Base-by-base conservation (phyloP, 1,284 basidiomycete genomes). In the Rhodotorula sp. region DNA sequence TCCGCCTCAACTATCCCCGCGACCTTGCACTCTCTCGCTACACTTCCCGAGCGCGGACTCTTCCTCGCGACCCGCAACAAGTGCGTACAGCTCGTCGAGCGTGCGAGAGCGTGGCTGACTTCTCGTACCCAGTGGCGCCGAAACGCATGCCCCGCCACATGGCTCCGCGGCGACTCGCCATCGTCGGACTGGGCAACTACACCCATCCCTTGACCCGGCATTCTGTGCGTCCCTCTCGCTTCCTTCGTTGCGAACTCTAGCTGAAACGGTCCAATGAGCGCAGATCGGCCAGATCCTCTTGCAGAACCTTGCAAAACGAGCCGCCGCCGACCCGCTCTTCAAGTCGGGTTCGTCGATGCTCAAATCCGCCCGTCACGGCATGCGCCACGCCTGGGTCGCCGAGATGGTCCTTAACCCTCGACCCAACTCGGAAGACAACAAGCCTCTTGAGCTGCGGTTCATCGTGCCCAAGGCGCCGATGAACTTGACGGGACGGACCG, bases 161-260 rank as follows among this genome's bases (percentile, higher is more conserved):
- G 9, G 53, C 54, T 5, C 46, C 69, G 4, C 61, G 64, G 9
- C 29, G 64, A 11, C 60, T 72, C 29, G 67, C 67, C 20, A 34
- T 72, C 32, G 67, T 64, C 22, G 73, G 73, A 5, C 60, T 74
- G 24, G 70, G 73, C 9, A 74, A 74, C 63, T 71, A 67, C 36
- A 64, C 70, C 1, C 67, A 71, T 32, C 70, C 67, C 0, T 46
- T 64, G 24, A 65, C 70, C 0, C 44, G 61, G 11, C 73, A 74
- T 22, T 72, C 70, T 2, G 68, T 73, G 2, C 3, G 71, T 56
- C 32, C 44, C 22, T 7, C 22, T 22, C 27, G 27, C 17, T 17
- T n/a, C 4, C 46, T 32, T 22, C 4, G 1, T 8, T 9, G 22
- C 19, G 9, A 9, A 29, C 19, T 32, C 4, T 19, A 30, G 9